Evolutionary conservation across 1,284 basidiomycete genomes (phyloP), one percentile per base, ranked within the genome.

Genomic region (Ceratobasidium sp.): DNA sequence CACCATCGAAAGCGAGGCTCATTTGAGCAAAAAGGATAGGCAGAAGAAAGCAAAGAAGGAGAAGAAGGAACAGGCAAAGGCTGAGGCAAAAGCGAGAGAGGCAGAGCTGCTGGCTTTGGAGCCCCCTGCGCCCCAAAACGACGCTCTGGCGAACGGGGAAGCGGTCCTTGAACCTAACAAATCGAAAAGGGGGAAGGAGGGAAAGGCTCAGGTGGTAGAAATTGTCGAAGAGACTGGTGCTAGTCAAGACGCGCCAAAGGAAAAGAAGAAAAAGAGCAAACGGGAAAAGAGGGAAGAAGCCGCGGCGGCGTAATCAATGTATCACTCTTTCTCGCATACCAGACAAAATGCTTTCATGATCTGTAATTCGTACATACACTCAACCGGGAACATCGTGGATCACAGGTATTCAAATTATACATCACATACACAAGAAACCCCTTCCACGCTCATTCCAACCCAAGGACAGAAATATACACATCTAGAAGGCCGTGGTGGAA

Each of bases 401-500:
- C 46, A 54, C 57, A 69, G 73, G 66, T 55, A 79, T 76, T 69
- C 78, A 77, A 76, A 69, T 69, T 77, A 74, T 60, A 69, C 65
- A 69, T 64, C 77, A 35, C 65, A 67, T 67, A 52, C 46, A 38
- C 64, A 75, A 75, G 65, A 78, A 75, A 68, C 46, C 52, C 35
- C 59, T 30, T 55, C 71, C 70, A 60, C 69, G 68, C 65, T 66
- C 62, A 46, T 48, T 66, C 48, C 60, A 64, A 66, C 50, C 48
- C 52, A 65, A 75, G 55, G 62, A 35, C 12, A 35, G 55, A 55
- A 75, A 57, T 57, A 46, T 35, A 33, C 48, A 14, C 57, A 64
- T 62, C 74, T 79, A 95, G 86, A 95, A 94, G 27, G 94, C 89
- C 46, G 95, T 94, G 66, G 94, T 96, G 79, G 94, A 95, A 85